Conservation (phyloP, 2,329 filamentous ascomycete genomes). For the Aureobasidium sp. region DNA sequence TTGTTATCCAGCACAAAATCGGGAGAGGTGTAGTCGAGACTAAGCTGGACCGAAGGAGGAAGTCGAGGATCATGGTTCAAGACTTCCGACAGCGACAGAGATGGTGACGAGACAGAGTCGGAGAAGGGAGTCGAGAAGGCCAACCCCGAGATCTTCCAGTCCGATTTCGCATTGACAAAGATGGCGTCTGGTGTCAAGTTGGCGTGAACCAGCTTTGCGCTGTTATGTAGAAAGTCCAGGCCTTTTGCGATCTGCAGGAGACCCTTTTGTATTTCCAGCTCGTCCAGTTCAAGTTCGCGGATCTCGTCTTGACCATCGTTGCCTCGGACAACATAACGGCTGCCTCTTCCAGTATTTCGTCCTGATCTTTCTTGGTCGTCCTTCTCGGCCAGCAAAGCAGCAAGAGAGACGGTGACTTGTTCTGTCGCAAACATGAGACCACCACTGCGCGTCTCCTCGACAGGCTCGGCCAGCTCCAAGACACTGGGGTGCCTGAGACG, state of each 20-base stretch:
- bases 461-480: conserved; percentile 85
- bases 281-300: conserved; percentile 86
- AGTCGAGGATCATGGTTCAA: conserved; percentile 80
- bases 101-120: conserved; percentile 57
- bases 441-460: conserved; percentile 86
- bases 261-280: conserved; percentile 95
- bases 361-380: conserved; percentile 72
- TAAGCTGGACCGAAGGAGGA: conserved; percentile 75
- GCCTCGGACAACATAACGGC: conserved; percentile 75
- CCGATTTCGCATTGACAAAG: conserved; percentile 91
- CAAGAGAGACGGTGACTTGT: conserved; percentile 79
- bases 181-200: conserved; percentile 92
- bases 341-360: conserved; percentile 62
- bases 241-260: conserved; percentile 89
- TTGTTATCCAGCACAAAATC: conserved; percentile 92
- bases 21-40: conserved; percentile 88
- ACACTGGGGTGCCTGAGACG: conserved; percentile 85
- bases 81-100: conserved; percentile 73
- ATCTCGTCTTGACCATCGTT: conserved; percentile 61
- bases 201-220: conserved; percentile 85
- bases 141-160: conserved; percentile 98
- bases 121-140: conserved; percentile 72
- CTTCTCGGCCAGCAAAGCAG: conserved; percentile 75
- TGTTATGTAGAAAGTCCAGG: conserved; percentile 91
- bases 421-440: conserved; percentile 96